Conservation (phyloP, 192 early-diverging fungal species). For the Rhizoclosmatium globosum region DNA sequence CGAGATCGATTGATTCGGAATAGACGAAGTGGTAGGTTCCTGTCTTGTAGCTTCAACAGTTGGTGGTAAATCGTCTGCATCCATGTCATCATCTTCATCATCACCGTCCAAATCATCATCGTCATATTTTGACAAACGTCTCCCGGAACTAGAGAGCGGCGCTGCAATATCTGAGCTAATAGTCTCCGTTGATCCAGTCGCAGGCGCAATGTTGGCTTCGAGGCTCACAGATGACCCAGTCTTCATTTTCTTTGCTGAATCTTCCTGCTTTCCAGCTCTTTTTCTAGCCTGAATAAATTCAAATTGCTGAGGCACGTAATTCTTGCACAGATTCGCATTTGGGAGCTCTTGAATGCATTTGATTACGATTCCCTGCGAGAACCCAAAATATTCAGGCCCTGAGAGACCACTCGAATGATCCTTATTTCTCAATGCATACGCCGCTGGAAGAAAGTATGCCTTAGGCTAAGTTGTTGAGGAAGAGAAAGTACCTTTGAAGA, state of each 20-base stretch:
- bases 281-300: conserved; percentile 49
- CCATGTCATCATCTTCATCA: conserved; percentile 33
- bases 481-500: conserved; percentile 66
- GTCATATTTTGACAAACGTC: not conserved
- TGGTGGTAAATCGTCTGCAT: conserved; percentile 26
- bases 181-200: not conserved
- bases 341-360: conserved; percentile 91
- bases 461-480: not conserved
- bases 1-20: no score
- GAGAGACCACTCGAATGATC: conserved; percentile 84
- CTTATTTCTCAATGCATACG: conserved; percentile 79
- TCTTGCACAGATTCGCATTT: conserved; percentile 70
- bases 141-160: not conserved
- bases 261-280: conserved; percentile 27
- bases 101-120: conserved; percentile 2
- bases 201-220: not conserved
- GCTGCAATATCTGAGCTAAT: no score
- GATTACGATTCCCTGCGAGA: conserved; percentile 84
- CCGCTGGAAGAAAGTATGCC: no score
- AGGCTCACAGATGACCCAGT: not conserved
- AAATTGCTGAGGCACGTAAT: conserved; percentile 65
- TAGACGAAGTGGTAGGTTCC: no score
- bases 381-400: conserved; percentile 92
- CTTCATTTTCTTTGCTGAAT: not conserved
- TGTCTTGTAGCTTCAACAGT: no score